These are phyloP conservation scores for Acrodontium crateriforme DNA, from an alignment of 2,329 filamentous ascomycete species.

Conservation along the genomic window DNA sequence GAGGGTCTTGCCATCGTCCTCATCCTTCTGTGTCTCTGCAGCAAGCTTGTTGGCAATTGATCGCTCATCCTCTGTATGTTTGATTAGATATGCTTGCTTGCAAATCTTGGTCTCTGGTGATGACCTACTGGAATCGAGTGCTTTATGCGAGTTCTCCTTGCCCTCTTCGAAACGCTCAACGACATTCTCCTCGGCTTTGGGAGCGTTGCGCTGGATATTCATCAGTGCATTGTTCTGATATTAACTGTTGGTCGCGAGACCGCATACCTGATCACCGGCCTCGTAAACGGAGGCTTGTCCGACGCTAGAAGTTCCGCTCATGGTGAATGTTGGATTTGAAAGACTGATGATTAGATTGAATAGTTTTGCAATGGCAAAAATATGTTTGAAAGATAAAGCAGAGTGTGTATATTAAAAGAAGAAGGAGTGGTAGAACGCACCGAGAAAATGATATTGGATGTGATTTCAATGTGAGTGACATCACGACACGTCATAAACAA, in stretches of 20 bases:
- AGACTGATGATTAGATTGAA: too few relatives aligned
- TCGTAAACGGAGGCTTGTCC: conserved; percentile 56
- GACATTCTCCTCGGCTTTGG: conserved; percentile 30
- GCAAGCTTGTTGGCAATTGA: conserved; percentile 59
- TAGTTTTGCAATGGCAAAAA: too few relatives aligned
- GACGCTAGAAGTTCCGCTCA: conserved; percentile 49
- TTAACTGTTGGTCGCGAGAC: not conserved
- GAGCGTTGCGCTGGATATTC: conserved; percentile 38
- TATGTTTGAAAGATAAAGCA: too few relatives aligned
- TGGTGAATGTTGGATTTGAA: conserved; percentile 23
- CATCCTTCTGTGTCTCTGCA: conserved; percentile 42
- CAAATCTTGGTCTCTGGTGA: not conserved
- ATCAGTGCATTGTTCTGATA: not conserved
- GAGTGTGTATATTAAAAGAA: too few relatives aligned
- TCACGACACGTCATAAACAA: too few relatives aligned
- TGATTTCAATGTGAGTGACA: too few relatives aligned
- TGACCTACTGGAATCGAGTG: conserved; percentile 56
- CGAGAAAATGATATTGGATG: too few relatives aligned
- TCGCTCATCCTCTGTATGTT: conserved; percentile 49
- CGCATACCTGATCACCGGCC: conserved; percentile 51
- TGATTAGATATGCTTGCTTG: not conserved
- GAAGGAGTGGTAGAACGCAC: too few relatives aligned
- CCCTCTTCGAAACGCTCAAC: conserved; percentile 57
- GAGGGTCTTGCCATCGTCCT: conserved; percentile 24
- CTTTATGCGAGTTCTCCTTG: conserved; percentile 51